phyloP scores from a whole-genome alignment of 2,329 filamentous ascomycete species.

The Pestalotiopsis sp. region DNA sequence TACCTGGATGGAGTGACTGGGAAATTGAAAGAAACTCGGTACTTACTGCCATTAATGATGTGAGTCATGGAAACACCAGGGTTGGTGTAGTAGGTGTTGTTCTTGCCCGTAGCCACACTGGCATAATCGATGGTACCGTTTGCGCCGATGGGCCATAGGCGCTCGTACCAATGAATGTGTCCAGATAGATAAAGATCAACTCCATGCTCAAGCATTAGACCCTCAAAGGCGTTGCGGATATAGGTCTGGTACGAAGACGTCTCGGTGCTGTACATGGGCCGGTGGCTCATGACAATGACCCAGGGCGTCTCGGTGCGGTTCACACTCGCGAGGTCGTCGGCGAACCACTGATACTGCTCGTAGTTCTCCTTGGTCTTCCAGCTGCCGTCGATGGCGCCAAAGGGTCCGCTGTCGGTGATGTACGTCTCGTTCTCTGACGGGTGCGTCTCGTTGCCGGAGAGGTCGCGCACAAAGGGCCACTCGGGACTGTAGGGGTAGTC shows the following conservation, averaged over 20 bases:
- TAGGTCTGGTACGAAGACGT: slow-evolving; percentile 26
- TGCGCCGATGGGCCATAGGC: slow-evolving; percentile 2
- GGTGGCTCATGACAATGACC: slow-evolving; percentile 48
- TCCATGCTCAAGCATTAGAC: slow-evolving; percentile 55
- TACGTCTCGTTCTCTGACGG: slow-evolving; percentile 3
- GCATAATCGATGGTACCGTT: slow-evolving; percentile 5
- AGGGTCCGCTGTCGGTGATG: slow-evolving; percentile 45
- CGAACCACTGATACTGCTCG: slow-evolving; percentile 59
- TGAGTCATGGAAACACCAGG: slow-evolving; percentile 2
- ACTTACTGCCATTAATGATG: slow-evolving; percentile 3
- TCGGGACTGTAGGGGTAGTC: slow-evolving; percentile 55
- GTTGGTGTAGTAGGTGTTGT: slow-evolving; percentile 8
- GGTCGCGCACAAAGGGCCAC: slow-evolving; percentile 41
- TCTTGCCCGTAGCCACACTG: slow-evolving; percentile 7
- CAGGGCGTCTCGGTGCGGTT: slow-evolving; percentile 58
- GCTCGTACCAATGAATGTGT: slow-evolving; percentile 6
- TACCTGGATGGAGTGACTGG: background rate
- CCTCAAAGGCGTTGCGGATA: slow-evolving; percentile 50
- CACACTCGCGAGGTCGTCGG: slow-evolving; percentile 58
- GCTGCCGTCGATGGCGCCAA: slow-evolving; percentile 38
- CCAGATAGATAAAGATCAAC: slow-evolving; percentile 53
- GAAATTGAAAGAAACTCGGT: background rate
- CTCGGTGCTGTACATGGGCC: slow-evolving; percentile 49
- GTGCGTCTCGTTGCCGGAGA: slow-evolving; percentile 26
- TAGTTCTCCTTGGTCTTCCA: slow-evolving; percentile 11